Evolutionary conservation across 2,329 filamentous ascomycete genomes (phyloP), one percentile per base, ranked within the genome.

Genomic region (Colletotrichum sp.): DNA sequence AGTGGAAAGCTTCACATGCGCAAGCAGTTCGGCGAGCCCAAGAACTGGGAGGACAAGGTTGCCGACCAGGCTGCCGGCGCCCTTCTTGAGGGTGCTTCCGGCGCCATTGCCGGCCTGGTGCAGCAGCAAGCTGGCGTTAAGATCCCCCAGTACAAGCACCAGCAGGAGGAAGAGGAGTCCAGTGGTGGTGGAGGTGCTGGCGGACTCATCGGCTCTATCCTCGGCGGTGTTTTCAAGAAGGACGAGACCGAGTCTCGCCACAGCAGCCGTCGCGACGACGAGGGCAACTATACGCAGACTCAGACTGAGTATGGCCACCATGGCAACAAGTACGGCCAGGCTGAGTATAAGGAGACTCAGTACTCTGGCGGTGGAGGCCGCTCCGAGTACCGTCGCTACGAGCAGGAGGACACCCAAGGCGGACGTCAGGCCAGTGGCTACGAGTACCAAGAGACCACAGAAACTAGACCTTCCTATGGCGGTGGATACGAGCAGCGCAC

Each of bases 1-100:
- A 88, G 87, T 77, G 93, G 95, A 76, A 96, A 96, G 84, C 88
- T 98, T 13, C 91, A 93, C 78, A 94, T 98, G 91, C 92, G 93
- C 78, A 96, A 94, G 85, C 90, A 91, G 78, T 91, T 90, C 75
- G 84, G 86, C 36, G 85, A 85, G 15, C 85, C 84, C 4, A 87
- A 89, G 75, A 89, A 87, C 34, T 80, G 89, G 55, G 89, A 91
- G 80, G 90, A 91, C 81, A 88, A 88, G 80, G 91, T 92, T 78
- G 90, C 90, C 16, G 86, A 87, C 62, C 88, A 87, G 11, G 90
- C 90, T 16, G 92, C 91, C 15, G 87, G 87, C 66, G 90, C 89
- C 61, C 89, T 93, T 73, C 87, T 93, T 71, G 86, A 88, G 66
- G 90, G 90, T n/a, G 86, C 93, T 39, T 89, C 90, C 13, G 88